Base-by-base conservation (phyloP, 768 basidiomycete genomes). In the Cyathus striatus region DNA sequence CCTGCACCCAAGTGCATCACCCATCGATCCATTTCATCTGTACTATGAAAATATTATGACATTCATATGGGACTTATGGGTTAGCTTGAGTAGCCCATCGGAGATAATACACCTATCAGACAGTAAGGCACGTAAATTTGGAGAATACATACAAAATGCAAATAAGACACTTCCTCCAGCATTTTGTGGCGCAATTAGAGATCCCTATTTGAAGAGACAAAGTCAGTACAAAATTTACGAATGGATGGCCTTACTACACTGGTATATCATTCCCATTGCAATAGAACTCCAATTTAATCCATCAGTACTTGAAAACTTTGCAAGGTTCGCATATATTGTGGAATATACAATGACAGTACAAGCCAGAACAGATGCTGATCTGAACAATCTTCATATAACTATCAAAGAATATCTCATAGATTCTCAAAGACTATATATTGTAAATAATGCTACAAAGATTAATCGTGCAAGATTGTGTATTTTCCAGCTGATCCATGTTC, bases 161-260 rank as follows among this genome's bases (percentile, higher is more conserved):
- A 59, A 56, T 46, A 23, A 38, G 27, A 61, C 59, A 9, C 51
- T 66, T 23, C 63, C 63, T n/a, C 56, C 63, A 22, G 35, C 51
- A 17, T 63, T 64, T 38, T 60, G 54, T 54, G 61, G 62, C 4
- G 54, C 56, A 24, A 26, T 64, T 9, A 39, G 58, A 2, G 47
- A 65, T 52, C 51, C 56, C 2, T 36, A 51, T 51, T 50, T 64
- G 3, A 66, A 66, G 38, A 45, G 60, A 9, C 61, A 66, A 18
- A 64, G 61, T 41, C 63, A 64, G 41, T 65, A 63, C 43, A 66
- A 65, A 41, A 51, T 58, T 1, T 66, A 57, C 46, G 60, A 63
- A 49, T 64, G 58, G 59, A 66, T 64, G 60, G 60, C 59, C 17
- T 41, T 66, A 1, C 23, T 60, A 2, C 62, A 66, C 36, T 65